Evolutionary conservation across 2,329 filamentous ascomycete genomes (phyloP).

Genomic region (Paecilomyces niveus): DNA sequence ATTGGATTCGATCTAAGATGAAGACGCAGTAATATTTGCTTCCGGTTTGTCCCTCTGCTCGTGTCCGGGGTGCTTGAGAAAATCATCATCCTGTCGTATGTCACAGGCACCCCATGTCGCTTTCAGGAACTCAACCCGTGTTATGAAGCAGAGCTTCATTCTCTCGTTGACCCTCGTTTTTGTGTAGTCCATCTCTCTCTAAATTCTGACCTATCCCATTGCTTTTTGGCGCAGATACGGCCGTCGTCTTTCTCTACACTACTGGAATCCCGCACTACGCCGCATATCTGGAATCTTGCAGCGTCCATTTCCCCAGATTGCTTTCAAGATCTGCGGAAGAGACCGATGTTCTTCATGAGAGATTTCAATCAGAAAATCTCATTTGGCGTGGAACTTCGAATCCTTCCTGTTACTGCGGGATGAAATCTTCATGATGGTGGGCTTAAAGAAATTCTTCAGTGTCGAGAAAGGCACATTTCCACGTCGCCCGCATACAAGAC

Average conservation of each 20-base stretch:
- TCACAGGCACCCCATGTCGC: neutral
- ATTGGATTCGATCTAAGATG: neutral
- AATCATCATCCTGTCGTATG: neutral
- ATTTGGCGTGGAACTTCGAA: neutral
- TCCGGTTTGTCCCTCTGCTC: conserved; percentile 2
- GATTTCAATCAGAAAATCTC: neutral
- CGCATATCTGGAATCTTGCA: neutral
- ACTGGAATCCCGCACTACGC: neutral
- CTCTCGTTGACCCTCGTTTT: conserved; percentile 4
- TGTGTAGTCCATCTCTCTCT: conserved; percentile 1
- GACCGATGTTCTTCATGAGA: neutral
- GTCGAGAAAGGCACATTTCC: conserved; percentile 5
- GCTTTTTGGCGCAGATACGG: neutral
- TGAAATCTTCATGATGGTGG: conserved; percentile 20
- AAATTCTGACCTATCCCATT: neutral
- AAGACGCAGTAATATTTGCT: neutral
- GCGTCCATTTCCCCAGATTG: conserved; percentile 3
- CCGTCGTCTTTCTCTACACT: neutral
- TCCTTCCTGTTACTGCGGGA: conserved; percentile 1
- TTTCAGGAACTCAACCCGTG: neutral
- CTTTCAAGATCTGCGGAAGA: neutral
- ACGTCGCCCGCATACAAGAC: neutral
- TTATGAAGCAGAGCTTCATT: neutral
- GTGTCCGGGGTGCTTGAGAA: conserved; percentile 2
- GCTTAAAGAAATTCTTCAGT: conserved; percentile 26